phyloP scores from a whole-genome alignment of 202 grass and related monocot species.

The Zizania palustris region DNA sequence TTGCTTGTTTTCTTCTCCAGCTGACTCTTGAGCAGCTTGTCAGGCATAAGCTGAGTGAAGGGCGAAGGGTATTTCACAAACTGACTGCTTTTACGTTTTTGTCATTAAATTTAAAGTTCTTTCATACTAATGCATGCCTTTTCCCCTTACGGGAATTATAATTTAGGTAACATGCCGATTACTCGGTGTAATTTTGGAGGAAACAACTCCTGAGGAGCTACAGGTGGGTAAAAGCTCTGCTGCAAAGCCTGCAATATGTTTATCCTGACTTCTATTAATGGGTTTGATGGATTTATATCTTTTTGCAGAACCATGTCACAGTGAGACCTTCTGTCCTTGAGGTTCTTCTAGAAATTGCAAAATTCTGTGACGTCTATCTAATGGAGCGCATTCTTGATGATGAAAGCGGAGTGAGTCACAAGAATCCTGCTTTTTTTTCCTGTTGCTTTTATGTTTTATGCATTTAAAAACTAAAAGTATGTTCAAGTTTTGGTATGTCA shows the following conservation, averaged over 20 bases:
- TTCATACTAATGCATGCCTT: slow-evolving; percentile 29
- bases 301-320: slow-evolving; percentile 74
- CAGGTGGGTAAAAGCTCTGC: slow-evolving; percentile 57
- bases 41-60: slow-evolving; percentile 93
- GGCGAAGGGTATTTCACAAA: slow-evolving; percentile 69
- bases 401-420: slow-evolving; percentile 69
- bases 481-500: neutral
- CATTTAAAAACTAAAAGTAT: neutral
- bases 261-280: neutral
- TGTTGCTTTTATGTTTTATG: neutral
- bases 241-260: slow-evolving; percentile 35
- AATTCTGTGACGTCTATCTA: slow-evolving; percentile 93
- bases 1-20: slow-evolving; percentile 51
- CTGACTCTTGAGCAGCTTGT: slow-evolving; percentile 95
- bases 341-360: slow-evolving; percentile 87
- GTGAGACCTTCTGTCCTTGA: slow-evolving; percentile 79
- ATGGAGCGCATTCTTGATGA: slow-evolving; percentile 93
- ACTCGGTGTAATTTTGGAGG: slow-evolving; percentile 91
- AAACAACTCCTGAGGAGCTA: slow-evolving; percentile 93
- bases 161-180: slow-evolving; percentile 85
- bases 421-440: neutral
- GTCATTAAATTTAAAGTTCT: slow-evolving; percentile 26
- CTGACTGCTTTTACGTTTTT: slow-evolving; percentile 19
- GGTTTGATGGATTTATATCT: slow-evolving; percentile 25
- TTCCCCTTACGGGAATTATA: slow-evolving; percentile 20